Evolutionary conservation across 1,284 basidiomycete genomes (phyloP), one percentile per base, ranked within the genome.

Genomic region (Trametes versicolor): DNA sequence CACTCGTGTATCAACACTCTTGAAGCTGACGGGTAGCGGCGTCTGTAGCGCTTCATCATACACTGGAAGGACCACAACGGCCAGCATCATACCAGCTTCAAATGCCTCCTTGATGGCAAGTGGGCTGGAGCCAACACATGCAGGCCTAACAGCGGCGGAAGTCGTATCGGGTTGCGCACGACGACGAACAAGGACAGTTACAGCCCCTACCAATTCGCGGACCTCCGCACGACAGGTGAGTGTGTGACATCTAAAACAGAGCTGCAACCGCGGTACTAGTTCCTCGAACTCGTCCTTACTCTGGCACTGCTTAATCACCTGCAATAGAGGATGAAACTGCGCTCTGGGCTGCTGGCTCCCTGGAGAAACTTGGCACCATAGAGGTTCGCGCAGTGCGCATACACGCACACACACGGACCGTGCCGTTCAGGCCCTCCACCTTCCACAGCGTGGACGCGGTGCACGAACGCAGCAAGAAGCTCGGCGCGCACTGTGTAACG

Each of bases 381-480:
- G 60, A 64, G 15, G 62, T 67, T 8, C 41, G 32, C 21, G 53
- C 62, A n/a, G 23, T 61, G 32, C 62, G 67, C 58, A 65, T 57
- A 2, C 54, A 47, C 19, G 21, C 25, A 29, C 2, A 23, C 9
- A n/a, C 0, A 4, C 3, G 51, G 37, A 4, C 51, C 52, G 1
- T 43, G 23, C 15, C 55, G 49, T 54, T 53, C 61, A 15, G 34
- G 41, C 56, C 51, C 37, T 21, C 25, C 17, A 23, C 9, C 5
- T 66, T 60, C 53, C 45, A 23, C 1, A 60, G 48, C 29, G 61
- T 66, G 2, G 68, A 60, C 17, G 51, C 64, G 10, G 63, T 73
- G 17, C 69, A 73, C 36, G 72, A 73, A 55, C 67, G 70, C 9
- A 70, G 67, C 54, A 73, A 73, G 70, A 73, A 73, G 53, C 71